Base-by-base conservation (phyloP, 257 asterid genomes). In the Petunia secreta region DNA sequence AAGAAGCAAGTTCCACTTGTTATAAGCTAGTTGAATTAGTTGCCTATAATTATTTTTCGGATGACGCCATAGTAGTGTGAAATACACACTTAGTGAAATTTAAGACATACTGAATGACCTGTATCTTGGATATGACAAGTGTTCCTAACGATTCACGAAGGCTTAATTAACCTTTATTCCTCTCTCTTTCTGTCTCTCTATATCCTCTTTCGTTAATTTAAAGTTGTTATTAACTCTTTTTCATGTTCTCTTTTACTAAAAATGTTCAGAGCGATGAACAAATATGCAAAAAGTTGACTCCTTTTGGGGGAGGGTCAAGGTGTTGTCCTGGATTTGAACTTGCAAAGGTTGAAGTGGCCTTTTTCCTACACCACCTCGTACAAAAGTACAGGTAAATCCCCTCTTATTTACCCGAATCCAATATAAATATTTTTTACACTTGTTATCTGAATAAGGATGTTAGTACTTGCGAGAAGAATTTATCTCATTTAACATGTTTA, bases 241-340 rank as follows among this genome's bases (percentile, higher is more conserved):
- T 73, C 34, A 3, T 25, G 7, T 36, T 36, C 5, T 6, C 6
- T 3, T 54, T 36, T 46, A 44, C 4, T 15, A 1, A 13, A 63
- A 74, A 73, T 78, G 60, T 79, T 59, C 82, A 91, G 95, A 81
- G 81, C 43, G 81, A 89, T 80, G 97, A 91, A 80, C 92, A 91
- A 82, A 78, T 87, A 43, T 86, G 94, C 89, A 91, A 92, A 89
- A 92, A 89, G 83, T 87, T 92, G 58, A 92, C 91, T 34, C 95
- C 97, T 54, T 92, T 92, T 83, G 97, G 97, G 60, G 97, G 97
- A 86, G 97, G 97, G 74, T 87, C 92, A 55, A 87, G 95, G 41
- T 90, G 91, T 80, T 92, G 95, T 83, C 97, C 95, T 14, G 97
- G 97, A 25, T 92, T 89, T 75, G 97, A 92, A 88, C 89, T 92